A percentile compares a stretch with the other conserved stretches of the same genome.
phyloP scores from a whole-genome alignment of 257 asterid species.

The Solanum arcanum region DNA sequence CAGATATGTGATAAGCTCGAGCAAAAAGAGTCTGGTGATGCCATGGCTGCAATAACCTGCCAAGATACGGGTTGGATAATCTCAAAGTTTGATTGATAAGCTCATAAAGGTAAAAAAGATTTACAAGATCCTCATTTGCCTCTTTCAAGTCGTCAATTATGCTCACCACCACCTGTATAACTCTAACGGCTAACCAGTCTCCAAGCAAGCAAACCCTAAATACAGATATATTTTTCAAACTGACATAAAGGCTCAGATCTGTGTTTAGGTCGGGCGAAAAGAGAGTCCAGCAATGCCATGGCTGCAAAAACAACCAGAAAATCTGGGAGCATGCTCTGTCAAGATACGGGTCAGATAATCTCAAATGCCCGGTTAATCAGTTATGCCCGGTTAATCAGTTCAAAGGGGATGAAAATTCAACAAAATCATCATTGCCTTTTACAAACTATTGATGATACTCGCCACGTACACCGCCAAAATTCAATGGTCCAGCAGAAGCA shows the following conservation, averaged over 20 bases:
- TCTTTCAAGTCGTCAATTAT: not conserved
- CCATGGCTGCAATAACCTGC: conserved; percentile 17
- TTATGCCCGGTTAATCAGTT: not conserved
- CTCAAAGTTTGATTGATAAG: not conserved
- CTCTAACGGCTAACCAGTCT: not conserved
- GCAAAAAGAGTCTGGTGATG: not conserved
- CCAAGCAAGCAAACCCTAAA: not conserved
- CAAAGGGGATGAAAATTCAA: not conserved
- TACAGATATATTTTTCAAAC: not conserved
- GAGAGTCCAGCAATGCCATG: not conserved
- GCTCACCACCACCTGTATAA: not conserved
- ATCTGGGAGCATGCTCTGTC: conserved; percentile 6
- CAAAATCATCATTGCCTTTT: not conserved
- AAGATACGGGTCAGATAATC: conserved; percentile 4
- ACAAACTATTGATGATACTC: not conserved
- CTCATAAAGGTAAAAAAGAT: not conserved
- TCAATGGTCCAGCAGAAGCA: not conserved
- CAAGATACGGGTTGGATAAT: not conserved
- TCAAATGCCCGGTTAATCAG: not conserved
- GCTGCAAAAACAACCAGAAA: conserved; percentile 4
- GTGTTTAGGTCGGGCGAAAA: not conserved
- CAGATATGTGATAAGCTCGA: not conserved
- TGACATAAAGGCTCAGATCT: not conserved
- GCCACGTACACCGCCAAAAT: not conserved
- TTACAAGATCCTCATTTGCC: not conserved